These are phyloP conservation scores for Hagleromyces aurorensis DNA, from an alignment of 805 yeast genomes.

Conservation along the genomic window DNA sequence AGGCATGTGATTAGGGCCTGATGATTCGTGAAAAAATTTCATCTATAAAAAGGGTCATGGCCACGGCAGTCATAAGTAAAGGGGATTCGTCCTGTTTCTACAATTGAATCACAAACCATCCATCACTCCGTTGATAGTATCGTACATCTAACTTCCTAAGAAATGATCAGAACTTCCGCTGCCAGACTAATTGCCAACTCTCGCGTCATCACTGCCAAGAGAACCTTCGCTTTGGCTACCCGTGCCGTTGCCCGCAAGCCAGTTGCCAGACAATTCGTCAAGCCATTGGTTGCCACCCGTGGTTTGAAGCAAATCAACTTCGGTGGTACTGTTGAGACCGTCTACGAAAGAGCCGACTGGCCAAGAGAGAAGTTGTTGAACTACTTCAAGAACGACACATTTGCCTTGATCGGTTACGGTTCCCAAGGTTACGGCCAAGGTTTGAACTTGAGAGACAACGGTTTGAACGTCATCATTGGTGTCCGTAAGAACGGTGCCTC, in stretches of 20 bases:
- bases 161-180: constrained; percentile 38
- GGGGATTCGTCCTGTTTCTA: too few species aligned
- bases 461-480: constrained; percentile 95
- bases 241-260: constrained; percentile 46
- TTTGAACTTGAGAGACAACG: constrained; percentile 97
- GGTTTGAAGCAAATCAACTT: constrained; percentile 96
- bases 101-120: too few species aligned
- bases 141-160: too few species aligned
- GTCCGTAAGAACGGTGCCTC: constrained; percentile 98
- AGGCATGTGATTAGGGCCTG: too few species aligned
- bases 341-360: constrained; percentile 99
- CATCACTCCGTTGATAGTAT: too few species aligned
- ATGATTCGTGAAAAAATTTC: too few species aligned
- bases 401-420: constrained; percentile 98
- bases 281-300: constrained; percentile 56
- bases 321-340: constrained; percentile 90
- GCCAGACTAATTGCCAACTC: constrained; percentile 35
- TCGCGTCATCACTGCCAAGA: constrained; percentile 45
- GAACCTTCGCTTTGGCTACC: constrained; percentile 52
- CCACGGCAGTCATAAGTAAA: too few species aligned
- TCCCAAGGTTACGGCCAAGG: constrained; percentile 99
- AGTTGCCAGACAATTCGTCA: constrained; percentile 43
- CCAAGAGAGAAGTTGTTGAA: constrained; percentile 93
- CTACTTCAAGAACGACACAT: constrained; percentile 96
- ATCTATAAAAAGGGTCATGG: too few species aligned